Conservation (phyloP, 129 eudicot genomes). For the Centaurea solstitialis region DNA sequence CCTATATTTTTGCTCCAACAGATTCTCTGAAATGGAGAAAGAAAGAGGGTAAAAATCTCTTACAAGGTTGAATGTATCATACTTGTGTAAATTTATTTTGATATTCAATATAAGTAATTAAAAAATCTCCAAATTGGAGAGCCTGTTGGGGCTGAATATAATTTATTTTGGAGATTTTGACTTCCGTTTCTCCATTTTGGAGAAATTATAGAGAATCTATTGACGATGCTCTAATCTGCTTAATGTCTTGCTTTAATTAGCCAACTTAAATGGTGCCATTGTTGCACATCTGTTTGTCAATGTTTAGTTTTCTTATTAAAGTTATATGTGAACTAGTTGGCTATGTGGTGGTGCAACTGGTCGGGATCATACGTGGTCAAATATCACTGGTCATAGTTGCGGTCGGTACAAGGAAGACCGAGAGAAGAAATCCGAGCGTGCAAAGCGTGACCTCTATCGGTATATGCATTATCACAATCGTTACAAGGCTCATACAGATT, state of each 20-base stretch:
- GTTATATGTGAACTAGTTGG: conserved; percentile 61
- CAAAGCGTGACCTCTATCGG: conserved; percentile 80
- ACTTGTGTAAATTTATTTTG: neutral
- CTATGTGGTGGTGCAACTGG: conserved; percentile 99
- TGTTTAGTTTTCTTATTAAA: conserved; percentile 21
- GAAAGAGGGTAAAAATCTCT: neutral
- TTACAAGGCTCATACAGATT: conserved; percentile 93
- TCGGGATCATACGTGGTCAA: conserved; percentile 87
- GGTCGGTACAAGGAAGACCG: conserved; percentile 89
- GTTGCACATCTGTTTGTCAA: neutral
- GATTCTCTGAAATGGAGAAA: too few relatives aligned
- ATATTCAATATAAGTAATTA: neutral
- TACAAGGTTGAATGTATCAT: neutral
- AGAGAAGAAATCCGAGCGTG: conserved; percentile 76
- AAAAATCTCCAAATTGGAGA: neutral
- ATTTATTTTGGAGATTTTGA: neutral
- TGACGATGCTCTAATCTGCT: neutral
- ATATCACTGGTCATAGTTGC: conserved; percentile 83
- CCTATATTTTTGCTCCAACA: neutral
- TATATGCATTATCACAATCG: conserved; percentile 96
- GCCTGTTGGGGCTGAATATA: neutral
- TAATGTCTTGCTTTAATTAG: neutral
- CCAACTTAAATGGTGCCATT: conserved; percentile 5
- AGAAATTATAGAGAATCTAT: neutral
- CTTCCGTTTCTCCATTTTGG: neutral